phyloP scores from a whole-genome alignment of 257 asterid species.

The Osmanthus fragrans region DNA sequence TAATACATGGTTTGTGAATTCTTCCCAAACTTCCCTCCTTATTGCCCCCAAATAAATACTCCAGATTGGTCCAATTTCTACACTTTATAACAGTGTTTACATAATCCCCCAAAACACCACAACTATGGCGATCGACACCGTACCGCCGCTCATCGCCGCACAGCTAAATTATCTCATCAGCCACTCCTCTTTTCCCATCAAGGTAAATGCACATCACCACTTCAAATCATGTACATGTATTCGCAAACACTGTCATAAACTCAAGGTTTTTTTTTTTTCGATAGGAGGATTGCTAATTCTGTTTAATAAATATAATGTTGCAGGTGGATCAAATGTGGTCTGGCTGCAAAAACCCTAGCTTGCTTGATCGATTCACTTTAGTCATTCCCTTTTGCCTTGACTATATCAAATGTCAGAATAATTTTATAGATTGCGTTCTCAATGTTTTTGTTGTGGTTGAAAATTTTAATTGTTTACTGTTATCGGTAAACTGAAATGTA shows the following conservation, averaged over 20 bases:
- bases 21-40: not conserved
- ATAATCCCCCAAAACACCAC: conserved; percentile 8
- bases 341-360: conserved; percentile 72
- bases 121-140: conserved; percentile 68
- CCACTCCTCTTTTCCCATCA: conserved; percentile 69
- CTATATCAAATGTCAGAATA: conserved; percentile 61
- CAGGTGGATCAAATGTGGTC: conserved; percentile 94
- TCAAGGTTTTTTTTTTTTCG: not conserved
- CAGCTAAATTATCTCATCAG: conserved; percentile 70
- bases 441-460: not conserved
- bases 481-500: conserved; percentile 25
- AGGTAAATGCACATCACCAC: conserved; percentile 42
- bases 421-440: not conserved
- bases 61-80: not conserved
- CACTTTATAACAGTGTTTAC: not conserved
- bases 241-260: not conserved
- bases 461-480: not conserved
- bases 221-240: not conserved
- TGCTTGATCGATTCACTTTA: conserved; percentile 82
- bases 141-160: conserved; percentile 83
- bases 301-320: conserved; percentile 18
- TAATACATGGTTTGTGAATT: too few relatives aligned
- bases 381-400: conserved; percentile 90
- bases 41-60: not conserved
- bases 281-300: not conserved